Evolutionary conservation across 345 rosid species (phyloP).

Genomic region (Eucalyptus microcorys): DNA sequence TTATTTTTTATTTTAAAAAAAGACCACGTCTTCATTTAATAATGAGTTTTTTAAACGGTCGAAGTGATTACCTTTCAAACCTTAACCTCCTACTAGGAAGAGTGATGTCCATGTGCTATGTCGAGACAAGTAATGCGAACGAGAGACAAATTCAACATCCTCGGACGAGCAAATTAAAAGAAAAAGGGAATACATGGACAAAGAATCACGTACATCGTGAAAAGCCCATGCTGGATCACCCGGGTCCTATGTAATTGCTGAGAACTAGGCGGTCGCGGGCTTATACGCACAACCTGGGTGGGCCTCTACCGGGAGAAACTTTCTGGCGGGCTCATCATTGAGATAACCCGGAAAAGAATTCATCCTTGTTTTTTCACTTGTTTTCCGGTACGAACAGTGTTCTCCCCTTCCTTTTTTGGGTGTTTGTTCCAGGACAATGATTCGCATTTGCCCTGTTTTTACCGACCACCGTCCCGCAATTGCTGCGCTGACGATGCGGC

Average conservation of each 20-base stretch:
- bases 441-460: neutral
- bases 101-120: neutral
- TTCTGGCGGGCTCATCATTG: neutral
- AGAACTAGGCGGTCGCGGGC: neutral
- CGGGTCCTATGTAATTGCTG: neutral
- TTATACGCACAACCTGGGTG: neutral
- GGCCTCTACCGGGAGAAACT: neutral
- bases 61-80: neutral
- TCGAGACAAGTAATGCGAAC: neutral
- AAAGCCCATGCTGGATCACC: neutral
- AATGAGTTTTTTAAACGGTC: no score
- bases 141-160: neutral
- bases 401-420: neutral
- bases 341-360: neutral
- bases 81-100: neutral
- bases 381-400: neutral
- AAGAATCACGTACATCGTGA: neutral
- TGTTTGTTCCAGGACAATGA: neutral
- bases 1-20: no score
- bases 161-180: neutral
- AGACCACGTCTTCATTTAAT: fast-evolving
- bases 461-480: neutral
- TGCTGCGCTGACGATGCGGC: neutral
- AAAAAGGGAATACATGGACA: neutral
- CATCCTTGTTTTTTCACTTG: neutral